Conservation (phyloP, 176 grass and related monocot species). For the Secale cereale region DNA sequence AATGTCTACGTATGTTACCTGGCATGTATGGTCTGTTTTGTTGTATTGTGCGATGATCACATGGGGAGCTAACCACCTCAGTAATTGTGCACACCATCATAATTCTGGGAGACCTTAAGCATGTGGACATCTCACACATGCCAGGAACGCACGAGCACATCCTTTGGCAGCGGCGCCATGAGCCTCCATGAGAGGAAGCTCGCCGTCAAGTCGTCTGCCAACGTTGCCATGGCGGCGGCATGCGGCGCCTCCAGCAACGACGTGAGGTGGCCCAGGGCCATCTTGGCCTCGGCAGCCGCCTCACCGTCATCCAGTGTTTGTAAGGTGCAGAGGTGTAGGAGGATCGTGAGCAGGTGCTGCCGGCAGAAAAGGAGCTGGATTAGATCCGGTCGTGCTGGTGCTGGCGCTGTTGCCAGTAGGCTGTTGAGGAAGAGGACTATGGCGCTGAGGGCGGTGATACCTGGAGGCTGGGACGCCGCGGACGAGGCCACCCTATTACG, state of each 20-base stretch:
- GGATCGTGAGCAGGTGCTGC: conserved; percentile 12
- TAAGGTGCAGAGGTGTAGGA: conserved; percentile 35
- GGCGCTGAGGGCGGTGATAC: conserved; percentile 60
- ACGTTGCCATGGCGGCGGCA: conserved; percentile 57
- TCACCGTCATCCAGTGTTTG: not conserved
- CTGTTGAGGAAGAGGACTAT: conserved; percentile 46
- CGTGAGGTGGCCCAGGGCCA: conserved; percentile 32
- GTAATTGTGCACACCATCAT: not conserved
- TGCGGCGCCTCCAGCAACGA: not conserved
- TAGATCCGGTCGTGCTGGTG: not conserved
- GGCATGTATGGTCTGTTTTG: too few species aligned
- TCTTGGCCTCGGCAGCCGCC: not conserved
- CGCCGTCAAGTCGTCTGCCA: conserved; percentile 51
- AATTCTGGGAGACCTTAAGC: not conserved
- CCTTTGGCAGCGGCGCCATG: conserved; percentile 13
- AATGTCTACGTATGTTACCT: too few species aligned
- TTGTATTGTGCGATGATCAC: too few species aligned
- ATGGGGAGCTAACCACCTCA: not conserved
- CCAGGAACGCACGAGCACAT: not conserved
- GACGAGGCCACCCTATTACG: conserved; percentile 43
- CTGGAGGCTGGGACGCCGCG: conserved; percentile 32
- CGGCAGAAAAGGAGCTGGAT: not conserved
- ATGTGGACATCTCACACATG: not conserved
- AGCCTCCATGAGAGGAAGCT: conserved; percentile 45
- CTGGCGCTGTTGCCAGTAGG: conserved; percentile 8